phyloP scores from a whole-genome alignment of 805 yeast species.

The Hanseniaspora jakobsenii region DNA sequence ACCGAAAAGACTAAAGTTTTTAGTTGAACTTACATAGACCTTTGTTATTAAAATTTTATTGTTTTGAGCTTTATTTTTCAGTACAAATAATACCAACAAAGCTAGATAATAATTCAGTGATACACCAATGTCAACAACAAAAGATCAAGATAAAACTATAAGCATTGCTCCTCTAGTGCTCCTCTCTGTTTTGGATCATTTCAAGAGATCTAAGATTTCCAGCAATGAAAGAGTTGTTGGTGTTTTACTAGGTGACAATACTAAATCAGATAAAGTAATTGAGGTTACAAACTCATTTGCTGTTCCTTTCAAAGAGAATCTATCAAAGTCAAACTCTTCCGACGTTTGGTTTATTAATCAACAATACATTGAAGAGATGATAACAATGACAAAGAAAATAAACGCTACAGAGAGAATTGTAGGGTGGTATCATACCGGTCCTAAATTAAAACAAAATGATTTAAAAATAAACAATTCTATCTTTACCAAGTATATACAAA shows the following conservation, averaged over 20 bases:
- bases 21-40: too few relatives aligned
- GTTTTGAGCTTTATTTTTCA: too few relatives aligned
- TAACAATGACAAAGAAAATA: constrained; percentile 93
- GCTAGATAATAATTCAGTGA: background rate
- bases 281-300: constrained; percentile 89
- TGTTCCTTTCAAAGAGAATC: constrained; percentile 96
- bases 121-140: background rate
- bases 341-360: constrained; percentile 96
- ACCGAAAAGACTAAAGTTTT: too few relatives aligned
- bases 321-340: constrained; percentile 49
- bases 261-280: constrained; percentile 36
- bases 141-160: constrained; percentile 31
- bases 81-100: too few relatives aligned
- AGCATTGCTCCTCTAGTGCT: constrained; percentile 92
- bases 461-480: constrained; percentile 71
- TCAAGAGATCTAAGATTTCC: constrained; percentile 69
- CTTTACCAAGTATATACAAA: constrained; percentile 68
- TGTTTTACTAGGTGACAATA: constrained; percentile 75
- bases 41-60: too few relatives aligned
- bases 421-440: constrained; percentile 99
- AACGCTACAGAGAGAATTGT: constrained; percentile 91
- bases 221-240: constrained; percentile 82
- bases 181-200: constrained; percentile 89
- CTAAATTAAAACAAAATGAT: constrained; percentile 78
- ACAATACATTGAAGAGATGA: constrained; percentile 90